These are phyloP conservation scores for Cordyceps militaris DNA, from an alignment of 2,329 filamentous ascomycete species.

Conservation along the genomic window DNA sequence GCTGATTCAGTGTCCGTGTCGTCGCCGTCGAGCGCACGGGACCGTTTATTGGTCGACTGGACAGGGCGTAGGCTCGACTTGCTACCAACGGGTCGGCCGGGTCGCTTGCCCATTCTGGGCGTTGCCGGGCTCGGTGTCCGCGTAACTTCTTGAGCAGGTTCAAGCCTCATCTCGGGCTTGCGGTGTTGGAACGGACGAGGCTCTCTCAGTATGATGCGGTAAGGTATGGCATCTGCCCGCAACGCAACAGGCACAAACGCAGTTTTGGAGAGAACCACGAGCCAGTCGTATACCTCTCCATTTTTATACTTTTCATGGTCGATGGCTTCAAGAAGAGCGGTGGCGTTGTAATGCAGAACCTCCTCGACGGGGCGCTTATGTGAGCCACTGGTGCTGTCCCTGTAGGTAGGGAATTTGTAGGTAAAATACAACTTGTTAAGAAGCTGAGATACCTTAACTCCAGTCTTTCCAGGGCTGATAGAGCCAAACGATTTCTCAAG, in stretches of 20 bases:
- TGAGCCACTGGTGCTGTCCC: conserved; percentile 20
- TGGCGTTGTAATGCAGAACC: conserved; percentile 38
- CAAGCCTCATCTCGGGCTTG: conserved; percentile 8
- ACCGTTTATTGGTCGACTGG: conserved; percentile 37
- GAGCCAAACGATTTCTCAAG: background rate
- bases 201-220: conserved; percentile 20
- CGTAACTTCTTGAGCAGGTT: conserved; percentile 3
- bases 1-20: conserved; percentile 28
- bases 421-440: conserved; percentile 27
- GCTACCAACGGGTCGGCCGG: conserved; percentile 35
- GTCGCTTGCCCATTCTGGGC: conserved; percentile 24
- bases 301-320: conserved; percentile 27
- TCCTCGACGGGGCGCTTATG: conserved; percentile 37
- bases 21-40: conserved; percentile 32
- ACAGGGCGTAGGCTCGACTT: conserved; percentile 38
- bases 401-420: conserved; percentile 26
- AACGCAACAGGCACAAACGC: conserved; percentile 24
- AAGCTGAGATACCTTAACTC: conserved; percentile 17
- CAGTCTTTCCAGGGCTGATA: conserved; percentile 14
- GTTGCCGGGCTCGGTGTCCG: background rate
- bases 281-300: conserved; percentile 27
- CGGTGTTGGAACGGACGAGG: conserved; percentile 6
- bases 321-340: conserved; percentile 30
- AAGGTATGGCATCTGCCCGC: conserved; percentile 24
- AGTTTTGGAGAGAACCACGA: conserved; percentile 23